Evolutionary conservation across 1,139 yeast genomes (phyloP).

Genomic region (Hemisphaericaspora xylofermentans): DNA sequence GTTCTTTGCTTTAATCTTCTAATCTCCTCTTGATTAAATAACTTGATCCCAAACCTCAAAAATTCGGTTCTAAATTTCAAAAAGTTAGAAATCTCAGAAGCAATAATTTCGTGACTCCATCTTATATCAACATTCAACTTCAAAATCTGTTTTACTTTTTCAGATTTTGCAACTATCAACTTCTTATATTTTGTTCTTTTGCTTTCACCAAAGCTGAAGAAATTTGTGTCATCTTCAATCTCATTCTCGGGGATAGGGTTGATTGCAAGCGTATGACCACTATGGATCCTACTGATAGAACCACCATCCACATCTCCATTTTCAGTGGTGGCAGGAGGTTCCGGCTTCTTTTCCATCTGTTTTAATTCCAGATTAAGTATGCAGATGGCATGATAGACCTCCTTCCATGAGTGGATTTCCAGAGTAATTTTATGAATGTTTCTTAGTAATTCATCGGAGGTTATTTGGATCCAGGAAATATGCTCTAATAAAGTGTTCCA

Average conservation of each 20-base stretch:
- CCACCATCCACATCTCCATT: not conserved
- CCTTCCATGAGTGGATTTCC: conserved; percentile 54
- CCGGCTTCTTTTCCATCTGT: conserved; percentile 13
- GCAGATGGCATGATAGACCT: conserved; percentile 29
- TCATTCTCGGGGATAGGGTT: conserved; percentile 11
- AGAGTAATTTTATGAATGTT: conserved; percentile 39
- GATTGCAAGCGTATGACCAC: conserved; percentile 11
- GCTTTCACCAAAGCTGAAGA: conserved; percentile 38
- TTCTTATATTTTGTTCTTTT: conserved; percentile 35
- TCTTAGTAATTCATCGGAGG: conserved; percentile 31
- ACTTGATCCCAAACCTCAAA: conserved; percentile 35
- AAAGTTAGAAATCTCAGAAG: conserved; percentile 61
- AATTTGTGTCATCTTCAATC: conserved; percentile 18
- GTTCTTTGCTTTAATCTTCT: conserved; percentile 11
- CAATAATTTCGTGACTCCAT: conserved; percentile 55
- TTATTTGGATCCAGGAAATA: conserved; percentile 30
- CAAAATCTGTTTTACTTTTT: conserved; percentile 34
- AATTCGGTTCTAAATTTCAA: conserved; percentile 49
- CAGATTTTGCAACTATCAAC: conserved; percentile 30
- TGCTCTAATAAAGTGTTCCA: conserved; percentile 20
- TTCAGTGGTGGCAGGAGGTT: not conserved
- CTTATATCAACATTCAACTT: conserved; percentile 39
- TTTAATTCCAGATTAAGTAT: conserved; percentile 31
- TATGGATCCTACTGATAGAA: not conserved
- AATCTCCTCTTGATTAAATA: conserved; percentile 23